Base-by-base conservation (phyloP, 805 yeast genomes). In the Ogataea glucozyma region DNA sequence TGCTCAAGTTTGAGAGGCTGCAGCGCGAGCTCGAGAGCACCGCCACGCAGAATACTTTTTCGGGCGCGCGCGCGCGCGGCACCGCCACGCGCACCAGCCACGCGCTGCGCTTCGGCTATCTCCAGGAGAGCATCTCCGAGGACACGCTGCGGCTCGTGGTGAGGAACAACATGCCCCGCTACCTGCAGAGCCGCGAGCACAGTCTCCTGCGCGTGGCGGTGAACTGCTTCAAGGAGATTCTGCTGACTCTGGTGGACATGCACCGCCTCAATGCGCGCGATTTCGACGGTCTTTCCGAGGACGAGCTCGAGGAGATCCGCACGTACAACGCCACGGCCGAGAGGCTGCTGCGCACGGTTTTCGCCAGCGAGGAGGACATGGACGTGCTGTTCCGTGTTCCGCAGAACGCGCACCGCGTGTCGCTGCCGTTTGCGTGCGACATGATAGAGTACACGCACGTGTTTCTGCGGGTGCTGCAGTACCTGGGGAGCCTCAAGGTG, bases 191-290 rank as follows among this genome's bases (percentile, higher is more conserved):
- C 12, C 73, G 70, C 38, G 72, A 76, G 43, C 80, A 80, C 71
- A 76, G 78, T 39, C 70, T 86, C 2, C 74, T 82, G 4, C 88
- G 85, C 49, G 87, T 89, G 1, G 76, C 82, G 2, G 76, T 86
- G 75, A 69, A 78, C 30, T 76, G 86, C 41, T 79, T 86, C 58
- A 73, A 75, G 19, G 86, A 85, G 48, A 61, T 89, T 26, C 63
- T 91, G 4, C 54, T 72, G 16, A 68, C 75, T 4, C 52, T 61
- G 5, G 52, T 62, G 9, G 65, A 73, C 7, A 61, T 72, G 52
- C 73, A 31, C 43, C 52, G 48, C 14, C 51, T 53, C 9, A 57
- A 72, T 3, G 58, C 71, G 1, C 61, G 64, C 2, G 63, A 67
- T 5, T 71, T 81, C 62, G 68, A 72, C 12, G 52, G 58, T 6